Base-by-base conservation (phyloP, 176 grass and related monocot genomes). In the Triticum monococcum region DNA sequence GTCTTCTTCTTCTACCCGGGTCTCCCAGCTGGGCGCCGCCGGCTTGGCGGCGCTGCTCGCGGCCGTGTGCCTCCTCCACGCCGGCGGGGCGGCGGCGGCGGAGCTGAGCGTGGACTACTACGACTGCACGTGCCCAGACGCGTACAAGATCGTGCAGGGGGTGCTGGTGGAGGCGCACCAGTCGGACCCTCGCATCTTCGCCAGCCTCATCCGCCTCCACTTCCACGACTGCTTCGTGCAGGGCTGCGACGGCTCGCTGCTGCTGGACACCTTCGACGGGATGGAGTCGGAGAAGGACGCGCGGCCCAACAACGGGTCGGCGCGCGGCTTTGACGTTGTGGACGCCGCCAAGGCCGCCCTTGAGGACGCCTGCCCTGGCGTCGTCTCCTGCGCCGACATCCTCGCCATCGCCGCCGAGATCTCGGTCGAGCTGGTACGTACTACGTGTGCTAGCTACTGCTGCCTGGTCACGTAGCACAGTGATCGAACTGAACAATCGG, bases 211-310 rank as follows among this genome's bases (percentile, higher is more conserved):
- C 87, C 95, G 93, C 24, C 50, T 97, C 81, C 95, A 97, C 83
- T 97, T 97, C 88, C 95, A 97, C 36, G 95, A 97, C 89, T 97
- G 95, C 76, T 97, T 97, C 86, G 90, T 97, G 14, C 90, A 97
- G 92, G 95, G 95, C 10, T 97, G 95, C 78, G 95, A 97, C 64
- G 95, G 23, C 0, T 97, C 96, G 25, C 24, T 98, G 11, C 83
- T 98, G 78, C 86, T 98, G 46, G 91, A 95, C 84, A 60, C 69
- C 79, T 82, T 85, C 48, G 37, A 75, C 2, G 80, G 85, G 7
- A 83, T 93, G 24, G 4, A 41, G 41, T 92, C 91, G 0, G 96
- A 98, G 88, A 98, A 98, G 84, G 32, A 43, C 5, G 84, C 93
- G 64, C 5, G 7, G 24, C 83, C 93, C 3, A 98, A 98, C 87